Evolutionary conservation across 768 basidiomycete genomes (phyloP).

Genomic region (Phylloporus sp.): DNA sequence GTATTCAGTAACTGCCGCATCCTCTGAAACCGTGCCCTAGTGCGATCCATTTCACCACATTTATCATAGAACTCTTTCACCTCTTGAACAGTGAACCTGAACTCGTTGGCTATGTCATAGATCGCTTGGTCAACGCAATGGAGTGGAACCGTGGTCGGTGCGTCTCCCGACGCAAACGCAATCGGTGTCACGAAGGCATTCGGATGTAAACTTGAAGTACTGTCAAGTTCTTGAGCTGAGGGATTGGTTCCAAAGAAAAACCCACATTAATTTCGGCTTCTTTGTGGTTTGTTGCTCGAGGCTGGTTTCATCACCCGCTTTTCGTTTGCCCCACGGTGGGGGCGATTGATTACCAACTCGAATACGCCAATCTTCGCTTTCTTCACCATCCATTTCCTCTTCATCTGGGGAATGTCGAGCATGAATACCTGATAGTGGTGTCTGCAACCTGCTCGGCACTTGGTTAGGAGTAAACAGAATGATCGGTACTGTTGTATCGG

Average conservation of each 20-base stretch:
- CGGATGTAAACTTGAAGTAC: constrained; percentile 2
- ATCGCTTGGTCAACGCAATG: constrained; percentile 69
- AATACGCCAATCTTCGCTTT: constrained; percentile 64
- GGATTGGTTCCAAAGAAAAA: neutral
- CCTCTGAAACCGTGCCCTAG: constrained; percentile 58
- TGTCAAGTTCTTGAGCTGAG: constrained; percentile 3
- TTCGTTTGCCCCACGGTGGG: constrained; percentile 68
- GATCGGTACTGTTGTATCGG: constrained; percentile 16
- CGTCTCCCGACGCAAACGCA: constrained; percentile 1
- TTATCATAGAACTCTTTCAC: constrained; percentile 76
- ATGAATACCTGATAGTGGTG: constrained; percentile 19
- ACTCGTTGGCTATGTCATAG: constrained; percentile 62
- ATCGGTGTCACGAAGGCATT: constrained; percentile 4
- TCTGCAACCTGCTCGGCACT: constrained; percentile 24
- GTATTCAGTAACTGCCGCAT: constrained; percentile 53
- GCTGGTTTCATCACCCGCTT: constrained; percentile 37
- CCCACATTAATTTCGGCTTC: constrained; percentile 42
- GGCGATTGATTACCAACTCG: constrained; percentile 59
- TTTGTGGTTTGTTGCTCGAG: constrained; percentile 36
- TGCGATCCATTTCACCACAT: constrained; percentile 66
- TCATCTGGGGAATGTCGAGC: constrained; percentile 48
- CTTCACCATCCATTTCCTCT: constrained; percentile 60
- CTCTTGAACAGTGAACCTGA: constrained; percentile 69
- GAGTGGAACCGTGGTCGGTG: constrained; percentile 25
- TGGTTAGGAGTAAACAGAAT: constrained; percentile 26